A percentile compares a stretch with the other conserved stretches of the same genome.
Evolutionary conservation across 1,284 basidiomycete genomes (phyloP).

Genomic region (Malassezia slooffiae): DNA sequence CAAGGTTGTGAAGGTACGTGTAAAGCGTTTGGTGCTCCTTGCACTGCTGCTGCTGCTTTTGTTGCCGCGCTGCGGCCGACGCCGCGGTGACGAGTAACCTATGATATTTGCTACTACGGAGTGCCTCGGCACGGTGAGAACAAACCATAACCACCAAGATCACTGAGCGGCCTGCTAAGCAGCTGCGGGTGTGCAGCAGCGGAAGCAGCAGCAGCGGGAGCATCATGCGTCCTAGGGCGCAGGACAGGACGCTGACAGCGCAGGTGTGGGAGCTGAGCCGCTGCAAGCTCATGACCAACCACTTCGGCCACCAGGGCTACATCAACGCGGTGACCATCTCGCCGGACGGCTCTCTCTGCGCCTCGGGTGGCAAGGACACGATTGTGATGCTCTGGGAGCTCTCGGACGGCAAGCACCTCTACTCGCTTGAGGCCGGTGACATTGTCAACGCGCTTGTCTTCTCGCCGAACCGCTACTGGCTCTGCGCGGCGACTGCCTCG

Average conservation of each 20-base stretch:
- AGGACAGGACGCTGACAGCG: background rate
- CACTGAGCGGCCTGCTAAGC: too few relatives aligned
- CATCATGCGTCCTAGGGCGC: background rate
- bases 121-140: slow-evolving; percentile 57
- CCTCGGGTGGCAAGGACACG: slow-evolving; percentile 90
- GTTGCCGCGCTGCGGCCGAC: background rate
- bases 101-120: slow-evolving; percentile 76
- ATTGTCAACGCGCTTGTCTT: slow-evolving; percentile 98
- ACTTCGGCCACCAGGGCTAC: slow-evolving; percentile 98
- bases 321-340: slow-evolving; percentile 98
- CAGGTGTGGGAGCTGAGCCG: slow-evolving; percentile 98
- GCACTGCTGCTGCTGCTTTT: slow-evolving; percentile 8
- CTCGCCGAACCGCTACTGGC: slow-evolving; percentile 85
- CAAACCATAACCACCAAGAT: slow-evolving; percentile 62
- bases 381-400: slow-evolving; percentile 99
- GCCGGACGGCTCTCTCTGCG: slow-evolving; percentile 95
- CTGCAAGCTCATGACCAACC: slow-evolving; percentile 99
- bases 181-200: too few relatives aligned
- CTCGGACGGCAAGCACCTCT: slow-evolving; percentile 99
- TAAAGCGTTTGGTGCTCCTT: slow-evolving; percentile 22
- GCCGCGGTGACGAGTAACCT: slow-evolving; percentile 48
- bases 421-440: slow-evolving; percentile 97
- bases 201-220: background rate
- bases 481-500: slow-evolving; percentile 93
- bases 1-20: slow-evolving; percentile 95